Percentiles rank a stretch among this genome's conserved stretches.
Evolutionary conservation across 2,329 filamentous ascomycete genomes (phyloP).

Genomic region (Aspergillus sp.): DNA sequence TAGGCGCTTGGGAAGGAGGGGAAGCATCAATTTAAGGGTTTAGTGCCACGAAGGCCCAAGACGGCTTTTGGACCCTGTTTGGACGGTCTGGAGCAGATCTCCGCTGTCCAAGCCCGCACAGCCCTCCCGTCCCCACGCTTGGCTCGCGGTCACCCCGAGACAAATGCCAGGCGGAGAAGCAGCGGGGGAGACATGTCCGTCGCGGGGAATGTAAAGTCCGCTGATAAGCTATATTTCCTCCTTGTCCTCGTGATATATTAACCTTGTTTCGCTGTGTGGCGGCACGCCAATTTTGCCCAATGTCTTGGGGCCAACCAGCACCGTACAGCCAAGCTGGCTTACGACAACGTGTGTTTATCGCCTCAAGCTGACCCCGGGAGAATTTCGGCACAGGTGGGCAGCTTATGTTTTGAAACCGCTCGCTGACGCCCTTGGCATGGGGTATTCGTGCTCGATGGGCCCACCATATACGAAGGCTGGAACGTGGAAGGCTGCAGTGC

Average conservation of each 20-base stretch:
- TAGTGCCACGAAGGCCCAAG: not conserved
- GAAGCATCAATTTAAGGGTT: slow-evolving; percentile 2
- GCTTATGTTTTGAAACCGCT: not conserved
- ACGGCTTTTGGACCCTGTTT: not conserved
- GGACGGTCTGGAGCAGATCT: not conserved
- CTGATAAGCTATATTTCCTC: slow-evolving; percentile 6
- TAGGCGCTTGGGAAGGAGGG: not conserved
- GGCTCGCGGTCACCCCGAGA: slow-evolving; percentile 8
- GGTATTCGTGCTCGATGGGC: not conserved
- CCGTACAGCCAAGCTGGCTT: not conserved
- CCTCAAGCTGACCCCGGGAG: not conserved
- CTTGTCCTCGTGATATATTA: slow-evolving; percentile 2
- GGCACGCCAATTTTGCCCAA: slow-evolving; percentile 5
- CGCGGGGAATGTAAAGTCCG: slow-evolving; percentile 5
- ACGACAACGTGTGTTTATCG: not conserved
- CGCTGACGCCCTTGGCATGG: not conserved
- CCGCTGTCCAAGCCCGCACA: slow-evolving; percentile 8
- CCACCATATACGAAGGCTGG: not conserved
- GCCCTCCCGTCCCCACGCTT: slow-evolving; percentile 7
- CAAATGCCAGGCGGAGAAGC: slow-evolving; percentile 1
- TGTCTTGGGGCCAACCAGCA: slow-evolving; percentile 6
- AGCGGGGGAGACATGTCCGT: slow-evolving; percentile 6
- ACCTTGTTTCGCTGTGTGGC: slow-evolving; percentile 9
- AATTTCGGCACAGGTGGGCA: not conserved
- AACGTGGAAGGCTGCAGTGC: not conserved